A percentile compares a stretch with the other conserved stretches of the same genome.
Conservation (phyloP, 2,329 filamentous ascomycete genomes). For the Zymoseptoria passerinii region DNA sequence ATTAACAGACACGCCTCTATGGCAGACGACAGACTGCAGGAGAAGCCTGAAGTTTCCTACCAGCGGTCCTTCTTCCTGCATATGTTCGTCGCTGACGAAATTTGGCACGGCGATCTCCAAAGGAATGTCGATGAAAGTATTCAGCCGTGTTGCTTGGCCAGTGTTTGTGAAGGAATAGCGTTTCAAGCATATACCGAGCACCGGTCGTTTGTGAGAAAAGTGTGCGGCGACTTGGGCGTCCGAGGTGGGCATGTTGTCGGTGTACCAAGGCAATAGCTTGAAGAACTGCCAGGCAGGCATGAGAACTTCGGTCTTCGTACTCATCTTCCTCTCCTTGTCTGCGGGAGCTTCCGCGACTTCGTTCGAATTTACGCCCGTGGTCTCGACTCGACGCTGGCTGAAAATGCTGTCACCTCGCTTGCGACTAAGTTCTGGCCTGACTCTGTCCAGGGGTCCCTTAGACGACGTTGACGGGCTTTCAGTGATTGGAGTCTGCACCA, state of each 20-base stretch:
- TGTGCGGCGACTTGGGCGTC: slow-evolving; percentile 82
- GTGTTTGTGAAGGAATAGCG: slow-evolving; percentile 69
- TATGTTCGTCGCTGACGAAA: slow-evolving; percentile 75
- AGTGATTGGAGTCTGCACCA: slow-evolving; percentile 16
- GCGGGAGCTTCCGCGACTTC: slow-evolving; percentile 19
- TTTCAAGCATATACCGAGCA: slow-evolving; percentile 88
- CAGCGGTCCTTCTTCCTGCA: slow-evolving; percentile 57
- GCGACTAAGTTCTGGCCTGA: slow-evolving; percentile 31
- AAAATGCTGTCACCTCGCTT: slow-evolving; percentile 44
- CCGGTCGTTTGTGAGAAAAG: slow-evolving; percentile 71
- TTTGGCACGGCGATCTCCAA: slow-evolving; percentile 74
- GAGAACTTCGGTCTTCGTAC: slow-evolving; percentile 65
- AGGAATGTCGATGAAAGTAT: slow-evolving; percentile 86
- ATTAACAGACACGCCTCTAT: slow-evolving; percentile 75
- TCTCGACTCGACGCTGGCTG: slow-evolving; percentile 34
- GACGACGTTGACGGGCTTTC: slow-evolving; percentile 17
- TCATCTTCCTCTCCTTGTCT: slow-evolving; percentile 21
- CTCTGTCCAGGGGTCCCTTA: slow-evolving; percentile 25
- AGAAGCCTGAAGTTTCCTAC: slow-evolving; percentile 89
- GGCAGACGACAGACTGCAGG: slow-evolving; percentile 85
- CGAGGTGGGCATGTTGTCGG: slow-evolving; percentile 53
- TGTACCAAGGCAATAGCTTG: slow-evolving; percentile 88
- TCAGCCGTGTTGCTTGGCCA: slow-evolving; percentile 61
- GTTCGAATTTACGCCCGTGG: slow-evolving; percentile 30
- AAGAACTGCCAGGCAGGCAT: slow-evolving; percentile 99